Percentiles rank a stretch among this genome's conserved stretches.
Evolutionary conservation across 768 basidiomycete genomes (phyloP).

Genomic region (Nevesoporus exiguus): DNA sequence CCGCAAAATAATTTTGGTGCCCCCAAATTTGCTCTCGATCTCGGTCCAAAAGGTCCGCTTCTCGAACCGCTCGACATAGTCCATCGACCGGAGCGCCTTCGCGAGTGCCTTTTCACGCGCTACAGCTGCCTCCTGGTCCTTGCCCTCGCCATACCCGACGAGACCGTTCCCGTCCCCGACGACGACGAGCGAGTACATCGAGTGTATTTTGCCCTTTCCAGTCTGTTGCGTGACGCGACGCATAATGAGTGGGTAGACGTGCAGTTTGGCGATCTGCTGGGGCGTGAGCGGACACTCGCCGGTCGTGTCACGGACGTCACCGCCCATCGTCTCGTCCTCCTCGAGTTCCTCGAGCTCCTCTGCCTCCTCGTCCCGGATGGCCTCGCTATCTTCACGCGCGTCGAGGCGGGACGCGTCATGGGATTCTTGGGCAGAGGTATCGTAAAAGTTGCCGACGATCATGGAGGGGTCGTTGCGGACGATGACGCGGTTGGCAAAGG

Average conservation of each 20-base stretch:
- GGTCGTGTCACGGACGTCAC: constrained; percentile 14
- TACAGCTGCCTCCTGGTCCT: constrained; percentile 52
- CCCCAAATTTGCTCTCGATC: constrained; percentile 78
- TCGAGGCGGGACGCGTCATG: constrained; percentile 2
- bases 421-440: constrained; percentile 11
- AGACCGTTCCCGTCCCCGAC: constrained; percentile 83
- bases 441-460: constrained; percentile 41
- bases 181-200: constrained; percentile 59
- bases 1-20: constrained; percentile 76
- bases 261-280: constrained; percentile 31
- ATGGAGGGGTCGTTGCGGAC: constrained; percentile 72
- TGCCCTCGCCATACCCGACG: constrained; percentile 80
- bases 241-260: constrained; percentile 40
- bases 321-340: constrained; percentile 20
- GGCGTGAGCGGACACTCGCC: constrained; percentile 17
- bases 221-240: constrained; percentile 84
- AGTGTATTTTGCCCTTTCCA: constrained; percentile 84
- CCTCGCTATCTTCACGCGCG: constrained; percentile 8
- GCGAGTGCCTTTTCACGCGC: constrained; percentile 59
- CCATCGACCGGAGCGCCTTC: constrained; percentile 83
- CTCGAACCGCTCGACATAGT: constrained; percentile 93
- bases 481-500: constrained; percentile 59
- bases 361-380: constrained; percentile 6
- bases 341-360: constrained; percentile 17
- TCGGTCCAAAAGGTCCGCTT: constrained; percentile 93